phyloP scores from a whole-genome alignment of 129 eudicot genomes.

The Lactuca sativa region DNA sequence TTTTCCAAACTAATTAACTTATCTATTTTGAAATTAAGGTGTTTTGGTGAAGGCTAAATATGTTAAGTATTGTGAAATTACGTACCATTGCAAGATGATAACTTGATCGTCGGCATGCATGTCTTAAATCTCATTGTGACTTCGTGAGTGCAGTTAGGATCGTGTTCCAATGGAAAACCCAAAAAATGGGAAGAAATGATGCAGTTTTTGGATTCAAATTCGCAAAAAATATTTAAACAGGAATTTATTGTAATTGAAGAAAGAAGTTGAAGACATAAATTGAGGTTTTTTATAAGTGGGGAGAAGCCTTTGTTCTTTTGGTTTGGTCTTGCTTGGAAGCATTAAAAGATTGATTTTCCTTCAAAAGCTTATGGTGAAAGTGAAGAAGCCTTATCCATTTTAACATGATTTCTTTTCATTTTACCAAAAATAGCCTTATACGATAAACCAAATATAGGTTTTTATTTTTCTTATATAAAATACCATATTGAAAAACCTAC shows the following conservation, averaged over 20 bases:
- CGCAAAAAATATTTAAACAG: neutral
- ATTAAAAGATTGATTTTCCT: constrained; percentile 20
- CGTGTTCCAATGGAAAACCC: neutral
- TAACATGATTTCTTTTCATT: neutral
- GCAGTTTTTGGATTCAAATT: neutral
- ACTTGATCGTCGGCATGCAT: constrained; percentile 6
- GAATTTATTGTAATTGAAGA: constrained; percentile 10
- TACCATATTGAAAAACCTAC: neutral
- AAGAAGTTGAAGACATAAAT: constrained; percentile 11
- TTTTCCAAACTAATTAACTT: neutral
- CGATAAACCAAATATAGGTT: neutral
- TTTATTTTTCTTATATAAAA: no score
- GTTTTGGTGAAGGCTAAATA: neutral
- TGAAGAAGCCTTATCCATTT: constrained; percentile 26
- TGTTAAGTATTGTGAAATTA: neutral
- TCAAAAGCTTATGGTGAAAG: constrained; percentile 35
- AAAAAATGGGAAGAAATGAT: neutral
- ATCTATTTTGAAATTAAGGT: neutral
- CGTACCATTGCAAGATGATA: constrained; percentile 25
- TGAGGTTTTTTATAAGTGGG: constrained; percentile 20
- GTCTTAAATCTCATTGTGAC: constrained; percentile 33
- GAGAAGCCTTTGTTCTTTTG: constrained; percentile 28
- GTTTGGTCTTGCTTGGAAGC: constrained; percentile 35
- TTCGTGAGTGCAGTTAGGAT: neutral
- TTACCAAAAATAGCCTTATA: neutral